Conservation (phyloP, 768 basidiomycete species). For the Porphyrellus cyaneotinctus region DNA sequence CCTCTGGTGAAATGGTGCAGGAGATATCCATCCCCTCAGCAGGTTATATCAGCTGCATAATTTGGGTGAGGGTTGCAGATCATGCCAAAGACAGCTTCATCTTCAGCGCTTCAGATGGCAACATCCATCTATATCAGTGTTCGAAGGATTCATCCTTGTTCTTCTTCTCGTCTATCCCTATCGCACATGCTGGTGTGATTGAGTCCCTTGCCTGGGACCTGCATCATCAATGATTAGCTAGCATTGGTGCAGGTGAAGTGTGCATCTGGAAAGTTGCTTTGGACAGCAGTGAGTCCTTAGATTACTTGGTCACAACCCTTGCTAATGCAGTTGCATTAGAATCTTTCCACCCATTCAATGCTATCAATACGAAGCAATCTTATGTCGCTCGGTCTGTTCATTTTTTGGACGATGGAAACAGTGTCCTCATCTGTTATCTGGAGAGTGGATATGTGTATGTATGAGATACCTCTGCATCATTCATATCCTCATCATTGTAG, state of each 20-base stretch:
- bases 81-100: background rate
- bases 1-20: background rate
- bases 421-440: conserved; percentile 1
- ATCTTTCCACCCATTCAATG: background rate
- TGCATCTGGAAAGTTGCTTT: background rate
- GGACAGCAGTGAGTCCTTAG: background rate
- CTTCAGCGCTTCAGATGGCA: background rate
- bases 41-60: background rate
- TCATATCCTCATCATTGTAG: background rate
- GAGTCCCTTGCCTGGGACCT: background rate
- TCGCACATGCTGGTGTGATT: background rate
- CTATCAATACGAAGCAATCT: background rate
- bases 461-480: background rate
- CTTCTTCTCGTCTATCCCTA: background rate
- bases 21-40: background rate
- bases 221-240: background rate
- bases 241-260: background rate
- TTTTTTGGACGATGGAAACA: conserved; percentile 1
- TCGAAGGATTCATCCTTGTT: background rate
- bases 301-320: background rate
- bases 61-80: background rate
- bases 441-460: conserved; percentile 3
- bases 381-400: background rate
- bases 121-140: background rate
- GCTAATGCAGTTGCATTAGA: background rate